A percentile compares a stretch with the other conserved stretches of the same genome.
phyloP scores from a whole-genome alignment of 2,329 filamentous ascomycete genomes.

The Chalara sp. region DNA sequence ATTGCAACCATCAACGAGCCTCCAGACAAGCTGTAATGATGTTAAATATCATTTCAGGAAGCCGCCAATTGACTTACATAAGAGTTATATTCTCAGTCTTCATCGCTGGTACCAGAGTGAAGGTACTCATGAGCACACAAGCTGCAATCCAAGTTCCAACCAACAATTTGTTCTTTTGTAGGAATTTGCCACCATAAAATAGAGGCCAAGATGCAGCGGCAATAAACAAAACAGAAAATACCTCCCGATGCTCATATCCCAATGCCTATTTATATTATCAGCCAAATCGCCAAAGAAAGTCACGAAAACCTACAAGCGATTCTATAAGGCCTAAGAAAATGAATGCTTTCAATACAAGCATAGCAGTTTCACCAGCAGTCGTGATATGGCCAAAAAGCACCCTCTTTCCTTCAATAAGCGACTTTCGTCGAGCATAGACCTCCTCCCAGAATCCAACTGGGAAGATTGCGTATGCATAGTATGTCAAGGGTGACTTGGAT shows the following conservation, averaged over 20 bases:
- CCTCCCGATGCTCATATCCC: slow-evolving; percentile 85
- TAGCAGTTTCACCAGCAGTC: slow-evolving; percentile 48
- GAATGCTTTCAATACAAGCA: slow-evolving; percentile 56
- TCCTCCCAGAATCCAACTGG: slow-evolving; percentile 97
- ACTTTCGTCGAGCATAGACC: slow-evolving; percentile 70
- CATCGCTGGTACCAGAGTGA: slow-evolving; percentile 81
- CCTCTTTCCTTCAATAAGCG: slow-evolving; percentile 58
- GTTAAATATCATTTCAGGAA: slow-evolving; percentile 7
- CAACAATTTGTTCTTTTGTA: slow-evolving; percentile 58
- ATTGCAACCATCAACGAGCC: slow-evolving; percentile 71
- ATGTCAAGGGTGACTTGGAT: slow-evolving; percentile 73
- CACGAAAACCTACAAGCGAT: slow-evolving; percentile 55
- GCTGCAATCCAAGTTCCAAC: slow-evolving; percentile 67
- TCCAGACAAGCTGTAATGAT: slow-evolving; percentile 54
- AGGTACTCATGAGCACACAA: slow-evolving; percentile 79
- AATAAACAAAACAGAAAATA: slow-evolving; percentile 76
- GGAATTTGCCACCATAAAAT: slow-evolving; percentile 65
- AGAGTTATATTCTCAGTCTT: slow-evolving; percentile 72
- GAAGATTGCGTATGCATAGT: slow-evolving; percentile 89
- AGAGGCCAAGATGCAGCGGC: slow-evolving; percentile 72
- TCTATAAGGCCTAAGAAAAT: slow-evolving; percentile 71
- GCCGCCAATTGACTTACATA: slow-evolving; percentile 49
- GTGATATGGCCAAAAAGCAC: slow-evolving; percentile 64
- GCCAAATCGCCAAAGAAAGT: background rate
- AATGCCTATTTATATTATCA: slow-evolving; percentile 53